Percentiles rank a stretch among this genome's conserved stretches.
Conservation (phyloP, 2,329 filamentous ascomycete genomes). For the Xylaria sp. region DNA sequence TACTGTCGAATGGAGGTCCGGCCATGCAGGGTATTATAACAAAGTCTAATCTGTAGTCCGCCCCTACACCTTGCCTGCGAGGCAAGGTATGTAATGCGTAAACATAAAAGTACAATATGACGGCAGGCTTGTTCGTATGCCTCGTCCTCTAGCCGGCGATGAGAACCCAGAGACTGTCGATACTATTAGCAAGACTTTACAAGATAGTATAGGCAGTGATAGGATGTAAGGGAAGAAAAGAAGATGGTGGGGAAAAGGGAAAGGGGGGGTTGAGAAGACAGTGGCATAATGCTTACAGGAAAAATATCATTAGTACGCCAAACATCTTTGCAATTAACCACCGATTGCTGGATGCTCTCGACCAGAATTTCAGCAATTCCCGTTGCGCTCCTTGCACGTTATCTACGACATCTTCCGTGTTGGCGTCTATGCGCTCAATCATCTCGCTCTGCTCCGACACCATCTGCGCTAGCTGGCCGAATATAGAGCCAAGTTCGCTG, state of each 20-base stretch:
- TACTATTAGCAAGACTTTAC: slow-evolving; percentile 24
- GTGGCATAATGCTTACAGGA: slow-evolving; percentile 63
- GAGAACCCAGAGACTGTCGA: slow-evolving; percentile 71
- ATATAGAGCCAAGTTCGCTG: slow-evolving; percentile 88
- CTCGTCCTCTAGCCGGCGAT: slow-evolving; percentile 62
- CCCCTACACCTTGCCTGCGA: slow-evolving; percentile 24
- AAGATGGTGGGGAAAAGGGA: background rate
- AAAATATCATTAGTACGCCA: slow-evolving; percentile 95
- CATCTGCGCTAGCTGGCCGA: slow-evolving; percentile 95
- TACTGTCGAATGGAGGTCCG: slow-evolving; percentile 31
- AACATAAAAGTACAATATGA: slow-evolving; percentile 41
- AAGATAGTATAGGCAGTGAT: background rate
- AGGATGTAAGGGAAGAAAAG: background rate
- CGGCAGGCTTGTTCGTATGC: slow-evolving; percentile 18
- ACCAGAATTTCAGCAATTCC: slow-evolving; percentile 97
- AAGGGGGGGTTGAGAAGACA: background rate
- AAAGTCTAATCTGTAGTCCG: slow-evolving; percentile 38
- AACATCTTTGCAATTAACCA: slow-evolving; percentile 92
- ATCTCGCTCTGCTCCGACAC: slow-evolving; percentile 95
- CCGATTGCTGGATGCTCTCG: slow-evolving; percentile 89
- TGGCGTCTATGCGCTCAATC: slow-evolving; percentile 96
- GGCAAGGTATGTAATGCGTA: slow-evolving; percentile 43
- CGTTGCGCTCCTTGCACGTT: slow-evolving; percentile 97
- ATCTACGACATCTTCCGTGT: slow-evolving; percentile 97
- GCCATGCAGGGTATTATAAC: slow-evolving; percentile 39